Evolutionary conservation across 768 basidiomycete species (phyloP).

Genomic region (Lyophyllum decastes): DNA sequence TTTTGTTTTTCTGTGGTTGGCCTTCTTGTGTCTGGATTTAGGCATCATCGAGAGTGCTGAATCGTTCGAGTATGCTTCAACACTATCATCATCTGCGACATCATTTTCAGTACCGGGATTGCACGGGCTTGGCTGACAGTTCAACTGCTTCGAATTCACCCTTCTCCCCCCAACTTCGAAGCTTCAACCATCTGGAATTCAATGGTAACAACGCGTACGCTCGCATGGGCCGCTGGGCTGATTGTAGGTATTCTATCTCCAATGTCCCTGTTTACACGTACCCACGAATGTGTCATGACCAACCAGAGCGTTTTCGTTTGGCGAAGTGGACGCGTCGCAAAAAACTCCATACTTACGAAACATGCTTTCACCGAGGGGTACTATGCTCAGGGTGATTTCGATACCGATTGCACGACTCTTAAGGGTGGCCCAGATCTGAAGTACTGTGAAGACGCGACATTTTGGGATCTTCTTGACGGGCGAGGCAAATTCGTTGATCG

Average conservation of each 20-base stretch:
- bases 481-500: conserved; percentile 41
- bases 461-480: conserved; percentile 60
- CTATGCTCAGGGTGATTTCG: conserved; percentile 50
- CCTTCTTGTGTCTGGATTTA: too few relatives aligned
- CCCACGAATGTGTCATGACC: background rate
- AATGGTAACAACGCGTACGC: conserved; percentile 20
- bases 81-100: too few relatives aligned
- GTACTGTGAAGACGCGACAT: conserved; percentile 65
- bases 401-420: conserved; percentile 45
- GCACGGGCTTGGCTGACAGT: background rate
- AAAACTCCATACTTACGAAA: conserved; percentile 41
- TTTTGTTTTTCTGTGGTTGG: too few relatives aligned
- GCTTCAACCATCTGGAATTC: background rate
- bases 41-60: too few relatives aligned
- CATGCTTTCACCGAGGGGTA: conserved; percentile 52
- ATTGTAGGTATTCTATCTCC: conserved; percentile 12
- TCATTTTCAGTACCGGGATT: background rate
- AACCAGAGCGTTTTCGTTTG: conserved; percentile 44
- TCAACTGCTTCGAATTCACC: background rate
- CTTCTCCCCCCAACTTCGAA: background rate
- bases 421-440: conserved; percentile 36
- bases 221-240: conserved; percentile 15
- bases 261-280: too few relatives aligned
- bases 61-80: too few relatives aligned
- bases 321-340: conserved; percentile 41